phyloP scores from a whole-genome alignment of 2,329 filamentous ascomycete species.

The Hypoxylon sp. region DNA sequence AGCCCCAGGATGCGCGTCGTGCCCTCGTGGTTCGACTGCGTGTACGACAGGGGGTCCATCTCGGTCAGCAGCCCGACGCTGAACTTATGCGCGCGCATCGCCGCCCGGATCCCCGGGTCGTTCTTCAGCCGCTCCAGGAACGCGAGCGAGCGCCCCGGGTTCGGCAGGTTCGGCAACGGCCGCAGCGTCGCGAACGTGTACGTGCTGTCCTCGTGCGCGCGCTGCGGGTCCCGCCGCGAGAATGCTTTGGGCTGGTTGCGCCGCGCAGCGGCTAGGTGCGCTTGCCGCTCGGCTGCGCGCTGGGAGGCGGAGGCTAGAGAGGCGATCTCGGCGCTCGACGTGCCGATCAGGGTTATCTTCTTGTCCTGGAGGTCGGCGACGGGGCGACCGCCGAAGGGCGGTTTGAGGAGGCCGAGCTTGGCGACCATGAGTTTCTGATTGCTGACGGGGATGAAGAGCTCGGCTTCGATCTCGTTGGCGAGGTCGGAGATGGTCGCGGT shows the following conservation, averaged over 20 bases:
- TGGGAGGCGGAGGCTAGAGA: slow-evolving; percentile 65
- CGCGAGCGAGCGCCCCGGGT: slow-evolving; percentile 75
- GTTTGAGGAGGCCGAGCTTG: slow-evolving; percentile 73
- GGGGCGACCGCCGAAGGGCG: slow-evolving; percentile 69
- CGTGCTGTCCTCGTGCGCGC: slow-evolving; percentile 66
- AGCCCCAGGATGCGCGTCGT: slow-evolving; percentile 83
- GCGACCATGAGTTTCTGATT: slow-evolving; percentile 78
- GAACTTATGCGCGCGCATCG: slow-evolving; percentile 89
- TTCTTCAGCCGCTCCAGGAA: slow-evolving; percentile 82
- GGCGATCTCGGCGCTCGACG: slow-evolving; percentile 69
- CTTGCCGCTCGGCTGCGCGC: slow-evolving; percentile 62
- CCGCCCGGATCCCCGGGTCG: slow-evolving; percentile 85
- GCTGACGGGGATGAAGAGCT: slow-evolving; percentile 68
- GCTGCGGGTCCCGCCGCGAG: slow-evolving; percentile 49
- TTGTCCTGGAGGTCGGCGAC: slow-evolving; percentile 64
- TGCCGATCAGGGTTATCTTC: slow-evolving; percentile 75
- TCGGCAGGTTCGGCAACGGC: slow-evolving; percentile 81
- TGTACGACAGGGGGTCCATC: slow-evolving; percentile 91
- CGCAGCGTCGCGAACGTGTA: slow-evolving; percentile 87
- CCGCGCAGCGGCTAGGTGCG: slow-evolving; percentile 53
- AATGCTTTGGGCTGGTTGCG: slow-evolving; percentile 47
- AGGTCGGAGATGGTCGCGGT: slow-evolving; percentile 69
- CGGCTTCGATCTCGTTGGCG: slow-evolving; percentile 66
- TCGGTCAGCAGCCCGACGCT: slow-evolving; percentile 88
- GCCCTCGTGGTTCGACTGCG: slow-evolving; percentile 75